Base-by-base conservation (phyloP, 2,329 filamentous ascomycete genomes). In the Exophiala xenobiotica region DNA sequence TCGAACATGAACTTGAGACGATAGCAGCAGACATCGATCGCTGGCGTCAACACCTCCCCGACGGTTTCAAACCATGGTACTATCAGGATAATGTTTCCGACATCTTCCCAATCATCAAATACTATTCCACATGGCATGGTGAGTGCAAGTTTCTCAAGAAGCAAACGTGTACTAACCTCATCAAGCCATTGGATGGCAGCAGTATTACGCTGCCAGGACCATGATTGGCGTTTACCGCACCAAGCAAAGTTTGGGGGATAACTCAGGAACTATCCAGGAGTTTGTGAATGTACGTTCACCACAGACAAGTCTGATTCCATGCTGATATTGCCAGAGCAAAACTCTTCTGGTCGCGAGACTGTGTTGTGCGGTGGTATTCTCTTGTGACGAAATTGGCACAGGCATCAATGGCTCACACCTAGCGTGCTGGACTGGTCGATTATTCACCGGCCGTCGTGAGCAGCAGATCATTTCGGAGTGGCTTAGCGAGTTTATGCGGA, bases 341-440 rank as follows among this genome's bases (percentile, higher is more conserved):
- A 43, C 26, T 11, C 12, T 43, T 18, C 12, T 12, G 6, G 19
- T 12, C 23, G 29, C 24, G 4, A 43, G 39, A 20, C 12, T 22
- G n/a, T n/a, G 26, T 7, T 43, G 39, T 16, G 47, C 35, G 5
- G 18, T 50, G 9, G n/a, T 9, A n/a, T 16, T 50, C 2, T n/a
- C 38, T 12, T 9, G 12, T n/a, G 19, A 23, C 8, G 22, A 43
- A 4, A 23, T 50, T 29, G 47, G 47, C 9, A 16, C 39, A 12
- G 12, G 41, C 6, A 35, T 50, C 26, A 50, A 50, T 44, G 47
- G 47, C 2, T 26, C 22, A 38, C 47, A 50, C 20, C 39, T 50
- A 8, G 40, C 27, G 11, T 23, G 26, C 6, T 50, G 47, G 47
- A 43, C 39, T 43, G 38, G 38, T 8, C 47, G 44, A 14, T 50